A percentile compares a stretch with the other conserved stretches of the same genome.
phyloP scores from a whole-genome alignment of 2,329 filamentous ascomycete genomes.

The Ophiocordyceps sinensis region DNA sequence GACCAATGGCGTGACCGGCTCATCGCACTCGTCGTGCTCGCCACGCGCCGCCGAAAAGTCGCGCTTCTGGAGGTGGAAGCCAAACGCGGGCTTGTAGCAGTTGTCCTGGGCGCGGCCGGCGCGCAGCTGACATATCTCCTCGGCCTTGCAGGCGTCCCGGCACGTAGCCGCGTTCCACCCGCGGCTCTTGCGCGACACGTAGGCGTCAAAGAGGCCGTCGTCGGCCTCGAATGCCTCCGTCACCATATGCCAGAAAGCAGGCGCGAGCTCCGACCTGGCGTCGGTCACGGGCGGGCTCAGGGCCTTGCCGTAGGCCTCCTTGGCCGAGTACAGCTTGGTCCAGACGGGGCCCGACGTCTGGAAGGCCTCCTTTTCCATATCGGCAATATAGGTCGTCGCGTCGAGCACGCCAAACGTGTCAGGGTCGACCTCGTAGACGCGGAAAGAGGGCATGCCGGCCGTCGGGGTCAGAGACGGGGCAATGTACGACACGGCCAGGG shows the following conservation, averaged over 20 bases:
- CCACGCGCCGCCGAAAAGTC: conserved; percentile 4
- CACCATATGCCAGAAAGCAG: conserved; percentile 45
- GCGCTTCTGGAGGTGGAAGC: conserved; percentile 19
- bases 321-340: conserved; percentile 41
- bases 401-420: conserved; percentile 41
- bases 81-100: conserved; percentile 24
- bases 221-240: conserved; percentile 32
- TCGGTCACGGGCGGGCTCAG: conserved; percentile 24
- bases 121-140: conserved; percentile 38
- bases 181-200: conserved; percentile 30
- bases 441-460: conserved; percentile 40
- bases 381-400: conserved; percentile 36
- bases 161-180: conserved; percentile 28
- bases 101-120: conserved; percentile 37
- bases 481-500: conserved; percentile 37
- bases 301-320: conserved; percentile 33
- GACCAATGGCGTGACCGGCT: conserved; percentile 12
- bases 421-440: conserved; percentile 43
- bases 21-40: conserved; percentile 15
- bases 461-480: conserved; percentile 39
- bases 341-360: conserved; percentile 32
- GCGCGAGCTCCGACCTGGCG: conserved; percentile 30
- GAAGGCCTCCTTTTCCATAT: conserved; percentile 30
- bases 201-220: conserved; percentile 28
- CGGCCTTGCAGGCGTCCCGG: conserved; percentile 23